These are phyloP conservation scores for Tympanopsis confertula DNA, from an alignment of 2,329 filamentous ascomycete species.

Conservation along the genomic window DNA sequence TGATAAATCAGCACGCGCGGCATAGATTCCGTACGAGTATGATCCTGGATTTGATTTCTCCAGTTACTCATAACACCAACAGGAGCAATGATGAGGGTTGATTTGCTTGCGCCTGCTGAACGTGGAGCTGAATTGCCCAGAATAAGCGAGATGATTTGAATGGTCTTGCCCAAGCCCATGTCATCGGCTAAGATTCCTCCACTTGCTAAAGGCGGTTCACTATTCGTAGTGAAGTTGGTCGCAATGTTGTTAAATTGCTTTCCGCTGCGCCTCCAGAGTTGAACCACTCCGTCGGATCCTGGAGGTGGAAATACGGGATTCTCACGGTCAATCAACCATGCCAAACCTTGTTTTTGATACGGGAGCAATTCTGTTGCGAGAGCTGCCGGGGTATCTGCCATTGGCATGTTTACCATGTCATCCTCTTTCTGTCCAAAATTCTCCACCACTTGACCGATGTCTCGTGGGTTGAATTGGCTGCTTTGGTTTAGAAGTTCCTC, in stretches of 20 bases:
- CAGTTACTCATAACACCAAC: conserved; percentile 1
- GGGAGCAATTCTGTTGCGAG: neutral
- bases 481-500: neutral
- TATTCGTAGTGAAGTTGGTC: neutral
- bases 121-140: neutral
- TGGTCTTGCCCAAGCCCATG: conserved; percentile 1
- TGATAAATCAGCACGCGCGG: conserved; percentile 60
- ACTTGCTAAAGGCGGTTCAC: neutral
- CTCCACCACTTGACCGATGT: neutral
- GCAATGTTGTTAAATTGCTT: neutral
- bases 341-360: neutral
- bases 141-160: conserved; percentile 1
- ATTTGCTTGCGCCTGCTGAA: neutral
- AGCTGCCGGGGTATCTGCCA: neutral
- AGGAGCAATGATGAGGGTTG: neutral
- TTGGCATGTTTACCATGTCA: neutral
- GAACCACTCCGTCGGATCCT: neutral
- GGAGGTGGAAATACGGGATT: neutral
- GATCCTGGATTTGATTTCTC: neutral
- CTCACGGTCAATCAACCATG: neutral
- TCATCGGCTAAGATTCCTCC: neutral
- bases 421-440: neutral
- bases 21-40: neutral
- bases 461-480: neutral
- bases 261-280: neutral